Conservation (phyloP, 371 early-diverging fungal species). For the Mucor saturninus region DNA sequence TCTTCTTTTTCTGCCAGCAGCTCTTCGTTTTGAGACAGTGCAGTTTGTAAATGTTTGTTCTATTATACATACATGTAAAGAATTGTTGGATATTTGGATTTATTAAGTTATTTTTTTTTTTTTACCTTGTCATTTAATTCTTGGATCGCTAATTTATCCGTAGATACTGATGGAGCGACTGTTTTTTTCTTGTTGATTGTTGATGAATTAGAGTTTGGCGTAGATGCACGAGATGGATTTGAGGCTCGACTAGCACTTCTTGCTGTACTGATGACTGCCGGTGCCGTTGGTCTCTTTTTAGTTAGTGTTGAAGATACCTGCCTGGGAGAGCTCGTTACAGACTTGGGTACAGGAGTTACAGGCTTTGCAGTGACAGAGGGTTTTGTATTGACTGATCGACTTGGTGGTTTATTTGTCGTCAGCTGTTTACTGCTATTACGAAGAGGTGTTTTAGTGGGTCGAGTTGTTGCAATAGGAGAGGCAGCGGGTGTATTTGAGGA, state of each 20-base stretch:
- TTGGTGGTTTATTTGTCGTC: not conserved
- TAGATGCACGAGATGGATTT: not conserved
- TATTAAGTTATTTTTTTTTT: no score
- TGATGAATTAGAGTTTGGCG: not conserved
- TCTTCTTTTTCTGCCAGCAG: not conserved
- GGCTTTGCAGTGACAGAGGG: not conserved
- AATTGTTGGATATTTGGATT: not conserved
- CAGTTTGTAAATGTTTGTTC: not conserved
- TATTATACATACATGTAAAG: not conserved
- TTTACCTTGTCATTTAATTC: slow-evolving; percentile 13
- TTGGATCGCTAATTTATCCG: not conserved
- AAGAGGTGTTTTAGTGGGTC: not conserved
- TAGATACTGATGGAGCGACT: not conserved
- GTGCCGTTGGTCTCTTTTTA: not conserved
- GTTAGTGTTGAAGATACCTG: not conserved
- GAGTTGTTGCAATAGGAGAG: not conserved
- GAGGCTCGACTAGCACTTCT: slow-evolving; percentile 2
- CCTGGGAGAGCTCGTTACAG: not conserved
- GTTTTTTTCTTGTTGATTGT: not conserved
- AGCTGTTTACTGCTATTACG: not conserved
- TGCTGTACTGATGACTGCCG: not conserved
- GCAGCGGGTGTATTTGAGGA: not conserved
- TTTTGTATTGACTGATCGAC: not conserved
- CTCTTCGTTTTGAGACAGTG: not conserved
- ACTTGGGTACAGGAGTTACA: not conserved